These are phyloP conservation scores for Medicago arabica DNA, from an alignment of 306 rosid genomes.

Conservation along the genomic window DNA sequence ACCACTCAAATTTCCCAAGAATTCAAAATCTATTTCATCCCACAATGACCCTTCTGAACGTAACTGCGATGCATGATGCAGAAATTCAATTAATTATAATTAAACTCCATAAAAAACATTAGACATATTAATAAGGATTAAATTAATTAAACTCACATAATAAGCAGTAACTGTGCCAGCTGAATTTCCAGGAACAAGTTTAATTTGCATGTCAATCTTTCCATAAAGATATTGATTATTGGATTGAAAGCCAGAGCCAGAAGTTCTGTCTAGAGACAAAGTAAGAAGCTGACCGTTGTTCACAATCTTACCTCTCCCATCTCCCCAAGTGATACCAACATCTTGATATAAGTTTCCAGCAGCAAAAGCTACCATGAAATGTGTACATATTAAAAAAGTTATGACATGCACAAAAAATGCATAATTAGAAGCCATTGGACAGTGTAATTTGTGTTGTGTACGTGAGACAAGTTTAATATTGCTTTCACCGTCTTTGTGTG, in stretches of 20 bases:
- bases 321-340: slow-evolving; percentile 71
- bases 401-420: neutral
- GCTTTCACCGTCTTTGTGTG: neutral
- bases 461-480: neutral
- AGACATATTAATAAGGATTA: neutral
- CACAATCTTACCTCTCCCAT: slow-evolving; percentile 64
- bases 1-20: slow-evolving; percentile 72
- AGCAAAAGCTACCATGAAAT: slow-evolving; percentile 36
- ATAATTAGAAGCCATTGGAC: slow-evolving; percentile 3
- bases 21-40: slow-evolving; percentile 81
- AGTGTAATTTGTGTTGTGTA: neutral
- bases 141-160: slow-evolving; percentile 47
- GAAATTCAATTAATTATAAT: neutral
- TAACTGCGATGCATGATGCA: slow-evolving; percentile 39
- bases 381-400: slow-evolving; percentile 15
- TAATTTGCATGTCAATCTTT: slow-evolving; percentile 63
- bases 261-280: slow-evolving; percentile 63
- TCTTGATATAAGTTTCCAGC: slow-evolving; percentile 55
- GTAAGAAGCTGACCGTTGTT: slow-evolving; percentile 64
- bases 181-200: slow-evolving; percentile 72
- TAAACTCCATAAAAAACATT: neutral
- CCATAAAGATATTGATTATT: slow-evolving; percentile 57
- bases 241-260: slow-evolving; percentile 84
- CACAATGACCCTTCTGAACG: slow-evolving; percentile 49
- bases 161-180: slow-evolving; percentile 76